Base-by-base conservation (phyloP, 805 yeast species). In the Sugiyamaella boreocaroliniensis region DNA sequence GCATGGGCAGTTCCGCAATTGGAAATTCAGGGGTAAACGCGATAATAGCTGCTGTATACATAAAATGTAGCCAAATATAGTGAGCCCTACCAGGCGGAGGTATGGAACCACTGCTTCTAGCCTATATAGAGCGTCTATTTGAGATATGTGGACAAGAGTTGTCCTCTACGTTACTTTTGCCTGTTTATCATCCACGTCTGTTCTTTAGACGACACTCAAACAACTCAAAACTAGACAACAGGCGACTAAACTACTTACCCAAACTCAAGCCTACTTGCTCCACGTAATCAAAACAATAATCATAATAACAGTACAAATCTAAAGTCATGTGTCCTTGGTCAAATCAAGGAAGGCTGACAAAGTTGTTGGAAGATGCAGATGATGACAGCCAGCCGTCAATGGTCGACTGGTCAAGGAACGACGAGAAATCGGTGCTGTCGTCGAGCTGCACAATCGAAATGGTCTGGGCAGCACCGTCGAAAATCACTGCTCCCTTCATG, bases 401-500 rank as follows among this genome's bases (percentile, higher is more conserved):
- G 32, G 60, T 52, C 29, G 34, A 47, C n/a, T 32, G 34, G 40
- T 44, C 29, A 3, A 57, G 32, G 14, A 11, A 15, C 19, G 54
- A 42, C 29, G 50, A 29, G 50, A 57, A 57, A 22, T 43, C 42
- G 11, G 52, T 47, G 40, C 51, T 47, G 52, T 50, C 54, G 43
- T 54, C 60, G 10, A 59, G 54, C 50, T 48, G 50, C 29, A 52
- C 47, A 43, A 60, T 58, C 46, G 58, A 51, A 34, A 61, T 48
- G 43, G 58, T 52, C 40, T 53, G 50, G 45, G 47, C 40, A 43
- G 46, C 52, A 15, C 55, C 72, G 58, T 78, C 74, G 73, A 93
- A 92, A 65, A 93, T 74, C 55, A 80, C 97, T 60, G 96, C 98
- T 65, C 93, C 97, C 77, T 87, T 89, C 76, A 89, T 73, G 44